phyloP scores from a whole-genome alignment of 306 rosid species.

The Rosa multiflora region DNA sequence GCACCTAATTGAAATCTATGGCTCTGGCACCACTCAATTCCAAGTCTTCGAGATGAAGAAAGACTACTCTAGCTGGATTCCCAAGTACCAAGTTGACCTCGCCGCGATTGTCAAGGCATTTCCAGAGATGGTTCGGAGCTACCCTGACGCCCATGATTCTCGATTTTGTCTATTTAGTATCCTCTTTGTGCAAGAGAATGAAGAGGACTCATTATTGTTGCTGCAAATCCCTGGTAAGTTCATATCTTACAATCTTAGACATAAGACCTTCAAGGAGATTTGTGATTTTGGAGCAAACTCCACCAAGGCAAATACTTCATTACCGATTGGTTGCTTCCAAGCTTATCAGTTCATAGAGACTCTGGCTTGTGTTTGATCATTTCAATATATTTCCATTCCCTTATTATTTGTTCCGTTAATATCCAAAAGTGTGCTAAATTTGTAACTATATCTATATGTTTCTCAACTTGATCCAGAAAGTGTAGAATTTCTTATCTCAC shows the following conservation, averaged over 20 bases:
- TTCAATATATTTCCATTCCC: background rate
- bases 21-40: slow-evolving; percentile 18
- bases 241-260: slow-evolving; percentile 13
- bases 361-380: slow-evolving; percentile 14
- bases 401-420: background rate
- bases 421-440: no score
- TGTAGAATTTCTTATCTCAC: background rate
- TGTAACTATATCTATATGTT: background rate
- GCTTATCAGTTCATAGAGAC: slow-evolving; percentile 23
- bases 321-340: slow-evolving; percentile 14
- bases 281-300: slow-evolving; percentile 3
- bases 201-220: slow-evolving; percentile 22
- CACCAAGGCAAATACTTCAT: background rate
- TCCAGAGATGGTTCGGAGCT: slow-evolving; percentile 17
- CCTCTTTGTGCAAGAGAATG: slow-evolving; percentile 16
- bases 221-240: slow-evolving; percentile 30
- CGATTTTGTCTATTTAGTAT: slow-evolving; percentile 15
- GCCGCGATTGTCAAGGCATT: background rate
- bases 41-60: slow-evolving; percentile 29
- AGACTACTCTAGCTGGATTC: slow-evolving; percentile 35
- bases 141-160: background rate
- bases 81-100: slow-evolving; percentile 30
- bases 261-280: slow-evolving; percentile 16
- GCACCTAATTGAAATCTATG: slow-evolving; percentile 29
- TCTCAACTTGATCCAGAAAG: background rate